Conservation (phyloP, 2,329 filamentous ascomycete genomes). For the Teratosphaeriaceae sp. region DNA sequence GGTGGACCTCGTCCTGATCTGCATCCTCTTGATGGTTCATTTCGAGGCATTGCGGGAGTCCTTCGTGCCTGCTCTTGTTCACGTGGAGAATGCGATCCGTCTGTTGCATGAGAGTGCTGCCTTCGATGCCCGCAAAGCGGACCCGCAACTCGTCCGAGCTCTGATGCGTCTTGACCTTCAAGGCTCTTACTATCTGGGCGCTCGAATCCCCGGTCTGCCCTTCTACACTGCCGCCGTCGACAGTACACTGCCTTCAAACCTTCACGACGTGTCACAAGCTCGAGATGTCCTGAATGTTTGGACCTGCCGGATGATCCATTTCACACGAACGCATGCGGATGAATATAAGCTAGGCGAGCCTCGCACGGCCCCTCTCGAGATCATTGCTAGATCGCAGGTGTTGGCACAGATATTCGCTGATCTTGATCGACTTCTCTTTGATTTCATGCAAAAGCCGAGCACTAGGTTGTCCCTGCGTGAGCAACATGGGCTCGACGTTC, state of each 20-base stretch:
- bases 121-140: constrained; percentile 19
- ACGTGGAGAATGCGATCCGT: constrained; percentile 27
- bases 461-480: constrained; percentile 21
- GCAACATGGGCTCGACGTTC: constrained; percentile 24
- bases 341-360: constrained; percentile 18
- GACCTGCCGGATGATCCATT: constrained; percentile 24
- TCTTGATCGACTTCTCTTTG: constrained; percentile 22
- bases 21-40: constrained; percentile 27
- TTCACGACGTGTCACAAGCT: constrained; percentile 24
- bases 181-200: constrained; percentile 21
- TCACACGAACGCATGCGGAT: constrained; percentile 23
- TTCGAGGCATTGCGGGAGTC: constrained; percentile 28
- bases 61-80: constrained; percentile 26
- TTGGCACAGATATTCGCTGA: constrained; percentile 19
- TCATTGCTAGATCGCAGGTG: constrained; percentile 21
- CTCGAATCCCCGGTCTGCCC: constrained; percentile 23
- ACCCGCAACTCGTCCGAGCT: constrained; percentile 21
- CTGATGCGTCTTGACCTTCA: constrained; percentile 28
- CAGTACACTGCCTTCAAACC: constrained; percentile 17
- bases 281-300: constrained; percentile 24
- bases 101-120: constrained; percentile 19
- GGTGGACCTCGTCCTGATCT: constrained; percentile 24
- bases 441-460: constrained; percentile 25
- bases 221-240: constrained; percentile 23
- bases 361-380: constrained; percentile 23